phyloP scores from a whole-genome alignment of 768 basidiomycete genomes.

The Russula griseocarnosa region DNA sequence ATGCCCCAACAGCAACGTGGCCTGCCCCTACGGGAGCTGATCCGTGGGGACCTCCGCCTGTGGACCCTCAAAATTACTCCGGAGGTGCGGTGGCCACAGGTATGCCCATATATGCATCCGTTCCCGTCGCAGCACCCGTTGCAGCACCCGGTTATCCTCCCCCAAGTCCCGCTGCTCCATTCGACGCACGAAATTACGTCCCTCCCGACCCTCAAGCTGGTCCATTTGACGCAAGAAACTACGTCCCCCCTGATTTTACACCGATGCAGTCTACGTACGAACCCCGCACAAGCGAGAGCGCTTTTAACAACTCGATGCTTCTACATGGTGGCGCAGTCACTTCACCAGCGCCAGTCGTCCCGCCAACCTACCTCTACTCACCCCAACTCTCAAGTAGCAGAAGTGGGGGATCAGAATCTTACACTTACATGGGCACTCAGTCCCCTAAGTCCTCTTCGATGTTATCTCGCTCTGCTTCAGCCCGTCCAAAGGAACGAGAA shows the following conservation, averaged over 20 bases:
- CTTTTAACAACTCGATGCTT: conserved; percentile 22
- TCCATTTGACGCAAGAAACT: conserved; percentile 20
- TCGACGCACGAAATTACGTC: conserved; percentile 19
- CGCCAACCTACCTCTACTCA: conserved; percentile 19
- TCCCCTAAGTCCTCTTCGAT: conserved; percentile 12
- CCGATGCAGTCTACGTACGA: conserved; percentile 18
- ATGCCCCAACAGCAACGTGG: background rate
- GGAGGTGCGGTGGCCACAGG: conserved; percentile 18
- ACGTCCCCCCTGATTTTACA: conserved; percentile 16
- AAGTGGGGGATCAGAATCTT: background rate
- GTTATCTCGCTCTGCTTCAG: conserved; percentile 16
- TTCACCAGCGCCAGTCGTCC: conserved; percentile 24
- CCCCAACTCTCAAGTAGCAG: conserved; percentile 10
- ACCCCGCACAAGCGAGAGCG: conserved; percentile 26
- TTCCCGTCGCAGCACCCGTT: conserved; percentile 1
- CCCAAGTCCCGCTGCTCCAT: background rate
- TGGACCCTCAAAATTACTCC: conserved; percentile 17
- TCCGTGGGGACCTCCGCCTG: conserved; percentile 13
- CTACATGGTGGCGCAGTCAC: background rate
- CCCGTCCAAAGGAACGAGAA: background rate
- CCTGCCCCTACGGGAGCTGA: conserved; percentile 5
- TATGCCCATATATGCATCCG: conserved; percentile 3
- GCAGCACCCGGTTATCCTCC: conserved; percentile 7
- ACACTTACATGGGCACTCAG: background rate
- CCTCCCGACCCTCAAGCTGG: background rate